Percentiles rank a stretch among this genome's conserved stretches.
Conservation (phyloP, 352 stramenopile species). For the Labyrinthula sp. region DNA sequence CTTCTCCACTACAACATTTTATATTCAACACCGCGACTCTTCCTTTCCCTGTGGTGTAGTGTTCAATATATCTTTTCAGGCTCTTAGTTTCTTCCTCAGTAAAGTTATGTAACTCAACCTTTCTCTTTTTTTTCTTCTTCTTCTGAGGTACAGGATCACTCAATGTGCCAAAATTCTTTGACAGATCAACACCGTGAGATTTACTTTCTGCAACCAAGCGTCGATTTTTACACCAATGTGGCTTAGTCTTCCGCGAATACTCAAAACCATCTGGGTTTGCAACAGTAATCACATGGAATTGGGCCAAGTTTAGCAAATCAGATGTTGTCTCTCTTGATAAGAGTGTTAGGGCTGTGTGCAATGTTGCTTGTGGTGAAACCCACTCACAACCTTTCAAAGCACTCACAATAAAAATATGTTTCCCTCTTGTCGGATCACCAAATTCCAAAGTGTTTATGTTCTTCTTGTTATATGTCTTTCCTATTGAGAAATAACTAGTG, state of each 20-base stretch:
- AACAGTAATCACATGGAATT: conserved; percentile 24
- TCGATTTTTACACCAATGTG: conserved; percentile 24
- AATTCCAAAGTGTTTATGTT: no score
- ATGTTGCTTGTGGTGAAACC: conserved; percentile 12
- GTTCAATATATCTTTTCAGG: conserved; percentile 16
- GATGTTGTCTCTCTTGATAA: conserved; percentile 16
- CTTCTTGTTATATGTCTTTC: no score
- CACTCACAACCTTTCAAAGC: conserved; percentile 19
- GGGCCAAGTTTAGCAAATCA: conserved; percentile 12
- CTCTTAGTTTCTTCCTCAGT: conserved; percentile 15
- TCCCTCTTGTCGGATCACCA: no score
- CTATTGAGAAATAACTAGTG: no score
- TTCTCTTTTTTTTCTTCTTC: conserved; percentile 12
- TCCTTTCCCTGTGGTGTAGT: conserved; percentile 17
- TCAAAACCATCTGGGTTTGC: conserved; percentile 20
- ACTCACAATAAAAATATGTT: conserved; percentile 18
- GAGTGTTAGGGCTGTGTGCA: conserved; percentile 22
- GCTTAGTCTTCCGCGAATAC: conserved; percentile 15
- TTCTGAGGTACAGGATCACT: conserved; percentile 22
- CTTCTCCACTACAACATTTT: conserved; percentile 16
- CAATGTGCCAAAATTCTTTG: conserved; percentile 18
- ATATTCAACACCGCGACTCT: conserved; percentile 22
- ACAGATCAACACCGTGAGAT: conserved; percentile 21
- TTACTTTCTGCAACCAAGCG: conserved; percentile 14
- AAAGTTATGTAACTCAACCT: conserved; percentile 26